Evolutionary conservation across 2,329 filamentous ascomycete species (phyloP).

Genomic region (Cercospora sojina): DNA sequence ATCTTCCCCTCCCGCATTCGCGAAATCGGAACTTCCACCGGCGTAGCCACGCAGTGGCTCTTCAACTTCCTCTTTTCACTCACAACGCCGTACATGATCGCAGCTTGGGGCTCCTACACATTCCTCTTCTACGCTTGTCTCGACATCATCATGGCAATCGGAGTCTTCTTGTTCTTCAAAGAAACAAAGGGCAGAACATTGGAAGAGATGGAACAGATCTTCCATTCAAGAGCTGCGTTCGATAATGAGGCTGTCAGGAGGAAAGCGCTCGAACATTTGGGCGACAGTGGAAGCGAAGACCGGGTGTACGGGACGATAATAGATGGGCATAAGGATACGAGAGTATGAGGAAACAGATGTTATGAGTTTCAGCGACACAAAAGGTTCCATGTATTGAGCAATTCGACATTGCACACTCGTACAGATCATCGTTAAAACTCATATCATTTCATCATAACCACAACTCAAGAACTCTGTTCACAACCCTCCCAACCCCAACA

Average conservation of each 20-base stretch:
- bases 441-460: neutral
- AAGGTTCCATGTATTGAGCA: neutral
- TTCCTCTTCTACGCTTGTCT: constrained; percentile 49
- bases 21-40: constrained; percentile 52
- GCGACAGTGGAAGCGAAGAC: constrained; percentile 15
- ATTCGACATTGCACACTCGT: neutral
- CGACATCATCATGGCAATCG: constrained; percentile 44
- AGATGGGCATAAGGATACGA: neutral
- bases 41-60: constrained; percentile 52
- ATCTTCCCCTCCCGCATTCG: constrained; percentile 55
- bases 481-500: neutral
- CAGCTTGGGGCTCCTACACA: constrained; percentile 50
- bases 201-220: constrained; percentile 39
- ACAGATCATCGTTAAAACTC: neutral
- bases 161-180: constrained; percentile 42
- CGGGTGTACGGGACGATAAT: neutral
- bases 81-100: constrained; percentile 53
- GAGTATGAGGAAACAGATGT: neutral
- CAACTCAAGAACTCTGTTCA: neutral
- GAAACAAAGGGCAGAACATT: constrained; percentile 41
- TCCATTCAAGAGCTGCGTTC: constrained; percentile 29
- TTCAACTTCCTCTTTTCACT: constrained; percentile 54
- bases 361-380: neutral
- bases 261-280: constrained; percentile 20
- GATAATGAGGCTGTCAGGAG: constrained; percentile 30